Percentiles rank a stretch among this genome's conserved stretches.
phyloP scores from a whole-genome alignment of 345 rosid genomes.

The Syzygium aqueum region DNA sequence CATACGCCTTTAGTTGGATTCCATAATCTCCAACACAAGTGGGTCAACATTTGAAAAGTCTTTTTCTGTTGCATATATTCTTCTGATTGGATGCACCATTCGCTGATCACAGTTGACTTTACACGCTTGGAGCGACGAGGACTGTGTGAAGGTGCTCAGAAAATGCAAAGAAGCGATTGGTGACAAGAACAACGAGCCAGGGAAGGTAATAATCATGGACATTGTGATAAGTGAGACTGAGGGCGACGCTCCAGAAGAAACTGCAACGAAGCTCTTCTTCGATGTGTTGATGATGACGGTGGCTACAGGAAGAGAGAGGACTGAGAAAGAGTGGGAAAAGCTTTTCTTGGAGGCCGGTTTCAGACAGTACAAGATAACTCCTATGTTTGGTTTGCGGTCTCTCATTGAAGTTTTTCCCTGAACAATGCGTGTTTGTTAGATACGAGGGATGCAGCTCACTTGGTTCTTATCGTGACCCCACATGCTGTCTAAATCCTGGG shows the following conservation, averaged over 20 bases:
- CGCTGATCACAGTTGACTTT: constrained; percentile 12
- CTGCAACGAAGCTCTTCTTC: constrained; percentile 22
- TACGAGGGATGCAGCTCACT: background rate
- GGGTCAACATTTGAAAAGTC: background rate
- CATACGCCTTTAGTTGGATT: background rate
- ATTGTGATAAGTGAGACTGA: constrained; percentile 7
- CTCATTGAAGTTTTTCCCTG: constrained; percentile 32
- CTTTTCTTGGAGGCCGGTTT: constrained; percentile 26
- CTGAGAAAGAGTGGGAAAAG: constrained; percentile 17
- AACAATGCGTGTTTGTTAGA: background rate
- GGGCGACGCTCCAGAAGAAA: background rate
- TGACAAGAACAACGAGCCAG: background rate
- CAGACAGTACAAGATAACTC: constrained; percentile 17
- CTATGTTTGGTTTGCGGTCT: constrained; percentile 26
- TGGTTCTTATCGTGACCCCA: background rate
- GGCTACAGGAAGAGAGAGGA: constrained; percentile 21
- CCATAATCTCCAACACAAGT: background rate
- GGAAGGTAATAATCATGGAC: constrained; percentile 13
- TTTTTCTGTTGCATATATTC: background rate
- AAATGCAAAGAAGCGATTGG: constrained; percentile 25
- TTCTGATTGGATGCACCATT: background rate
- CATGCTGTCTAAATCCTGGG: background rate
- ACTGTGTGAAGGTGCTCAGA: constrained; percentile 31
- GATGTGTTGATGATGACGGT: constrained; percentile 34
- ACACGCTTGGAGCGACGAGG: constrained; percentile 33